Evolutionary conservation across 2,329 filamentous ascomycete genomes (phyloP).

Genomic region (Eutypa lata): DNA sequence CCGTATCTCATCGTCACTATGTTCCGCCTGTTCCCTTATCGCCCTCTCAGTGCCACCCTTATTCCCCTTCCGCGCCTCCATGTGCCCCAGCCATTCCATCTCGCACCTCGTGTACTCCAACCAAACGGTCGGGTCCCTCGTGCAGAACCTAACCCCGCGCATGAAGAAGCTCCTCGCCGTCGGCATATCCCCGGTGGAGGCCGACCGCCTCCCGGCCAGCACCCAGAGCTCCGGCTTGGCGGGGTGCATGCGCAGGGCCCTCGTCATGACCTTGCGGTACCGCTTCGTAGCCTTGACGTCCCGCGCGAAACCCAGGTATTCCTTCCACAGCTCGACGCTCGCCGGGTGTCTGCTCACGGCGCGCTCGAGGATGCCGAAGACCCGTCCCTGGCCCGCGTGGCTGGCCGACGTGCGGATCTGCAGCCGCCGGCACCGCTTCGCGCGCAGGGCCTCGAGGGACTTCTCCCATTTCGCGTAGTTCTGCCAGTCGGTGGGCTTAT

Average conservation of each 20-base stretch:
- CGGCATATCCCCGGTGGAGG: constrained; percentile 81
- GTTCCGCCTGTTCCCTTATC: constrained; percentile 53
- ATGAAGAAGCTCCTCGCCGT: constrained; percentile 82
- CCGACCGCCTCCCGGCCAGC: constrained; percentile 74
- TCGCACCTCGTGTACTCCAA: constrained; percentile 87
- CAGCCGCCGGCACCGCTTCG: constrained; percentile 78
- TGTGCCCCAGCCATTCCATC: constrained; percentile 84
- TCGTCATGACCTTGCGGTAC: constrained; percentile 61
- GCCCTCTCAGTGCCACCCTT: constrained; percentile 40
- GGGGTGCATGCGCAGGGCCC: constrained; percentile 81
- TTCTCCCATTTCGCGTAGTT: constrained; percentile 75
- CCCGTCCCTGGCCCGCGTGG: constrained; percentile 73
- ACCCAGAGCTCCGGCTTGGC: constrained; percentile 82
- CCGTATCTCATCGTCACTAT: constrained; percentile 45
- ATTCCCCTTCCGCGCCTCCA: constrained; percentile 65
- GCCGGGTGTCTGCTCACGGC: constrained; percentile 81
- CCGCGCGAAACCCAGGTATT: constrained; percentile 80
- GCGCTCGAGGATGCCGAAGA: constrained; percentile 87
- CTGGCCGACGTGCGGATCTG: constrained; percentile 68
- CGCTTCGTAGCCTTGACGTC: constrained; percentile 64
- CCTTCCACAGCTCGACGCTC: constrained; percentile 79
- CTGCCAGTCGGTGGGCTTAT: constrained; percentile 73
- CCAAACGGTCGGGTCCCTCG: constrained; percentile 71
- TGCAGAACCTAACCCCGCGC: constrained; percentile 86
- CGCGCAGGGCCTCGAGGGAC: constrained; percentile 70